Evolutionary conservation across 768 basidiomycete genomes (phyloP).

Genomic region (Hydnomerulius pinastri): DNA sequence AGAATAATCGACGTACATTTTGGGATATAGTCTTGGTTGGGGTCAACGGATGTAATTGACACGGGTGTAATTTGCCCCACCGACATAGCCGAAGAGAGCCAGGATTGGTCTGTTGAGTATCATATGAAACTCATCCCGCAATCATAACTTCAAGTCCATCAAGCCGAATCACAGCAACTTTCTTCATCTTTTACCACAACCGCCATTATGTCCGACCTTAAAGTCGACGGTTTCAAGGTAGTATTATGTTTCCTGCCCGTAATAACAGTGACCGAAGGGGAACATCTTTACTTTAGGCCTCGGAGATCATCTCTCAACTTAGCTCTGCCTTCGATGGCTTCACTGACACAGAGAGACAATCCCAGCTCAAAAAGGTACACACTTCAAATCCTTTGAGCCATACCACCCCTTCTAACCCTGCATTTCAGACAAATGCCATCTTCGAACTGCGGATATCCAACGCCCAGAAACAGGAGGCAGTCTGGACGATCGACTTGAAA

Average conservation of each 20-base stretch:
- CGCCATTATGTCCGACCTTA: conserved; percentile 66
- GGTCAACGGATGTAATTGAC: too few relatives aligned
- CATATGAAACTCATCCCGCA: too few relatives aligned
- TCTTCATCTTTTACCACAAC: too few relatives aligned
- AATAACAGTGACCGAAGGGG: background rate
- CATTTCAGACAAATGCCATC: conserved; percentile 74
- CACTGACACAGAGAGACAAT: conserved; percentile 62
- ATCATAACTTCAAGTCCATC: too few relatives aligned
- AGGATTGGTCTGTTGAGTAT: too few relatives aligned
- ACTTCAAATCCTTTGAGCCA: too few relatives aligned
- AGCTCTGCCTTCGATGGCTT: conserved; percentile 51
- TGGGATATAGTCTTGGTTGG: too few relatives aligned
- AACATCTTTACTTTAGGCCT: conserved; percentile 47
- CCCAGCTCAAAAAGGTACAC: conserved; percentile 74
- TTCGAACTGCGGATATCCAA: conserved; percentile 86
- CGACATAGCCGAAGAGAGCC: too few relatives aligned
- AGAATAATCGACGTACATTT: too few relatives aligned
- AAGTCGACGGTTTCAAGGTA: conserved; percentile 76
- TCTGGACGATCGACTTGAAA: conserved; percentile 95
- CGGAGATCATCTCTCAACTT: conserved; percentile 61
- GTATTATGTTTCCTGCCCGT: too few relatives aligned
- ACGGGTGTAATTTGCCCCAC: too few relatives aligned
- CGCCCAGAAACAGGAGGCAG: conserved; percentile 63
- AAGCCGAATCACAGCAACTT: too few relatives aligned
- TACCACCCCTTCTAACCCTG: background rate